Conservation (phyloP, 352 stramenopile genomes). For the Halophytophthora polymorphica region DNA sequence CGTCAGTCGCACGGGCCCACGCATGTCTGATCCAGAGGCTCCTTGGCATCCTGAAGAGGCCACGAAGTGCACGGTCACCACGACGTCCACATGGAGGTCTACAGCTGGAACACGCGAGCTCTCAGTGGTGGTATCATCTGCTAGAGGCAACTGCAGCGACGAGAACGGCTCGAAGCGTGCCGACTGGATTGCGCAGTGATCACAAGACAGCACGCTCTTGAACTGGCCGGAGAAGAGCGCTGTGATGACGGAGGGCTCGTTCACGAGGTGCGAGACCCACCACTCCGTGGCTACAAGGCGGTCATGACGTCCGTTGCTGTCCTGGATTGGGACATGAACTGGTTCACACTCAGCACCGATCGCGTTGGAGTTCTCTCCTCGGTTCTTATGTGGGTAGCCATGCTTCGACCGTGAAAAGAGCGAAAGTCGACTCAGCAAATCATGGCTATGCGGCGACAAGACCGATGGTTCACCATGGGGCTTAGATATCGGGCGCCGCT, state of each 20-base stretch:
- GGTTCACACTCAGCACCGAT: not conserved
- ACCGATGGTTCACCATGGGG: slow-evolving; percentile 72
- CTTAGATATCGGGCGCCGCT: slow-evolving; percentile 30
- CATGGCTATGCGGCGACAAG: slow-evolving; percentile 29
- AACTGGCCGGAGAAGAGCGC: slow-evolving; percentile 97
- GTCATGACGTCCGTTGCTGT: slow-evolving; percentile 93
- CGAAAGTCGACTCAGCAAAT: slow-evolving; percentile 18
- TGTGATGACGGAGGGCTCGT: slow-evolving; percentile 94
- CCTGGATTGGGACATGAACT: slow-evolving; percentile 44
- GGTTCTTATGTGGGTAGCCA: not conserved
- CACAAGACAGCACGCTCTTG: slow-evolving; percentile 91
- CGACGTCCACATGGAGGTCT: slow-evolving; percentile 16
- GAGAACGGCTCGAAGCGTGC: slow-evolving; percentile 88
- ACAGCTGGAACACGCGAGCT: slow-evolving; percentile 1
- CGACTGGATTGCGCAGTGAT: slow-evolving; percentile 80
- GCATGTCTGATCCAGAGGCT: no score
- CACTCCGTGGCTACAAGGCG: slow-evolving; percentile 94
- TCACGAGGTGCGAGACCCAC: slow-evolving; percentile 95
- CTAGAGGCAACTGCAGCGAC: slow-evolving; percentile 62
- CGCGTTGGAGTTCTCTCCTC: no score
- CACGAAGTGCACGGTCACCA: slow-evolving; percentile 36
- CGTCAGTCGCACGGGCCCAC: slow-evolving; percentile 2
- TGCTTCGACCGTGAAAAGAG: slow-evolving; percentile 14
- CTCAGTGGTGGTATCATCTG: not conserved
- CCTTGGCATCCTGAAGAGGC: slow-evolving; percentile 11